phyloP scores from a whole-genome alignment of 2,329 filamentous ascomycete genomes.

The Graphilbum ipis-grandicollis region DNA sequence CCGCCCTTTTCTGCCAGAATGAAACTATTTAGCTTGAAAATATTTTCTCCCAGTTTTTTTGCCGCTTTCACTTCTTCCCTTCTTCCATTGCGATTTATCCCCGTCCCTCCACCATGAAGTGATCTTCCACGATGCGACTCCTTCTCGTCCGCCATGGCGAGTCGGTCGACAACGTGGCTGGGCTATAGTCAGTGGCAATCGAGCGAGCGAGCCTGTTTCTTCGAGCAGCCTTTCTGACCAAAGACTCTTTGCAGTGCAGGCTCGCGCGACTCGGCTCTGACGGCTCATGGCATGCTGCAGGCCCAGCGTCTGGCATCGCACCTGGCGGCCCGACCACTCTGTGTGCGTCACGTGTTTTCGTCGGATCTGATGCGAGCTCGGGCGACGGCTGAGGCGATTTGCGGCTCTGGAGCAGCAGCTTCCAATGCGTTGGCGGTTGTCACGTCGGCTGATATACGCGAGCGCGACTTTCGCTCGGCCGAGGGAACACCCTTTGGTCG shows the following conservation, averaged over 20 bases:
- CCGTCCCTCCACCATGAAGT: no score
- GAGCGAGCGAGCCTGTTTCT: no score
- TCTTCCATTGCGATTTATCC: neutral
- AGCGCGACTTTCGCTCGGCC: slow-evolving; percentile 57
- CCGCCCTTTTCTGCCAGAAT: neutral
- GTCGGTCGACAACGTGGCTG: slow-evolving; percentile 75
- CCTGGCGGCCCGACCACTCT: slow-evolving; percentile 23
- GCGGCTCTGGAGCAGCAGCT: slow-evolving; percentile 31
- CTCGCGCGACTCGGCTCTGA: slow-evolving; percentile 62
- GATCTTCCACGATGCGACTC: slow-evolving; percentile 34
- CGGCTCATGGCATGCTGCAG: slow-evolving; percentile 67
- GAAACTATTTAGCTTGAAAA: neutral
- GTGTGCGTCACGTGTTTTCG: slow-evolving; percentile 31
- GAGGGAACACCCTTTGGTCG: slow-evolving; percentile 44
- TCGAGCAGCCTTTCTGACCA: no score
- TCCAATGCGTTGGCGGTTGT: no score
- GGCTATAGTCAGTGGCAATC: slow-evolving; percentile 46
- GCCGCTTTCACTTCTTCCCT: neutral
- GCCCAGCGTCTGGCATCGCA: slow-evolving; percentile 51
- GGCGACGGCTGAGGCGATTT: slow-evolving; percentile 52
- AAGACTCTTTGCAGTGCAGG: no score
- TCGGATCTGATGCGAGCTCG: slow-evolving; percentile 62
- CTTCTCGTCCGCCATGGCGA: slow-evolving; percentile 77
- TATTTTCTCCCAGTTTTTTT: neutral
- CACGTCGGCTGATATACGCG: slow-evolving; percentile 36